Evolutionary conservation across 2,329 filamentous ascomycete genomes (phyloP).

Genomic region (Colletotrichum sp.): DNA sequence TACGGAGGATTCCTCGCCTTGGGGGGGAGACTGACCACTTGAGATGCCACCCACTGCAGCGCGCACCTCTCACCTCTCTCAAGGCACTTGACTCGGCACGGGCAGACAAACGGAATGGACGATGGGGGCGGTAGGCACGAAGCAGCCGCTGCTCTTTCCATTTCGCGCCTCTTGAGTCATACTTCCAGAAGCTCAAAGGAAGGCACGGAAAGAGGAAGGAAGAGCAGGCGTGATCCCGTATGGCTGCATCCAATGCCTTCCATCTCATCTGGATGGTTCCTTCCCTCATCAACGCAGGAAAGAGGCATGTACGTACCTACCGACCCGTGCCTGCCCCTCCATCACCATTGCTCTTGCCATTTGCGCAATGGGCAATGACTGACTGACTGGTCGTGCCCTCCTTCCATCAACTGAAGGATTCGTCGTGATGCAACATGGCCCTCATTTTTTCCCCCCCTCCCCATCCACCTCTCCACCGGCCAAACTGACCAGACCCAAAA

Average conservation of each 20-base stretch:
- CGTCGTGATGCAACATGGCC: constrained; percentile 7
- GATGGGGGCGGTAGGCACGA: not conserved
- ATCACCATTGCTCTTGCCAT: not conserved
- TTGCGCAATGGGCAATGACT: not conserved
- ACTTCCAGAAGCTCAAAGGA: not conserved
- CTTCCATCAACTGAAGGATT: not conserved
- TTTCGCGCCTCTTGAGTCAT: not conserved
- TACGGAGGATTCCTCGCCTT: not conserved
- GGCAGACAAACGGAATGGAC: not conserved
- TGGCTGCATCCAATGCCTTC: not conserved
- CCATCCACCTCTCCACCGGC: not conserved
- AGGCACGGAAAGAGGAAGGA: not conserved
- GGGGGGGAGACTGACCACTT: not conserved
- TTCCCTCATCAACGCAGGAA: not conserved
- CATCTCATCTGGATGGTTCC: too few species aligned
- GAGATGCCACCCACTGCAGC: not conserved
- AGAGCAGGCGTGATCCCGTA: not conserved
- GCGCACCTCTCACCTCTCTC: not conserved
- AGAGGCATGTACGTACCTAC: not conserved
- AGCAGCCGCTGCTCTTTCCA: not conserved
- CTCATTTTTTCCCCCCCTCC: not conserved
- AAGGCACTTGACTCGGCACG: not conserved
- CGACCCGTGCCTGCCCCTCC: not conserved
- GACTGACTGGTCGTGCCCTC: not conserved
- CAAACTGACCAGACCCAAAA: not conserved